These are phyloP conservation scores for Neurospora tetrasperma DNA, from an alignment of 495 filamentous ascomycete genomes.

Conservation along the genomic window DNA sequence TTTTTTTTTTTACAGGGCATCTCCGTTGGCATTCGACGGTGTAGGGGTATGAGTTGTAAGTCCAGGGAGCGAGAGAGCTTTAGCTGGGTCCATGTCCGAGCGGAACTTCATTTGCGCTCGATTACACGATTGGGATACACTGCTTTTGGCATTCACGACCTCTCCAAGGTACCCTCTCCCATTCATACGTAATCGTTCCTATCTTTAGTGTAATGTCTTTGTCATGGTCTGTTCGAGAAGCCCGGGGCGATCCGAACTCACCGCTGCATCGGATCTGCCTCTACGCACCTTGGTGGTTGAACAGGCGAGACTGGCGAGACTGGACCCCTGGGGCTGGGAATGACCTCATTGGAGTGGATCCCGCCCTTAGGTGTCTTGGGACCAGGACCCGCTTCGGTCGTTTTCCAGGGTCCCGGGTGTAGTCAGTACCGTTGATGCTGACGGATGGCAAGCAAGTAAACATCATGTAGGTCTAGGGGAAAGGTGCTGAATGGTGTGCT, in stretches of 20 bases:
- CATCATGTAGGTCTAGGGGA: background rate
- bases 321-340: background rate
- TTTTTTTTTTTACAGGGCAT: background rate
- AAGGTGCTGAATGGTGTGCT: background rate
- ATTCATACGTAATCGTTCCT: background rate
- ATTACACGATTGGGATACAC: background rate
- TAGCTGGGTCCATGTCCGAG: background rate
- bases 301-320: background rate
- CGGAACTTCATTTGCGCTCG: background rate
- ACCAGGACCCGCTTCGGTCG: background rate
- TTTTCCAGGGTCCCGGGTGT: background rate
- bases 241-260: background rate
- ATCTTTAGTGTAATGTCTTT: background rate
- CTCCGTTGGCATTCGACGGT: background rate
- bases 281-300: background rate
- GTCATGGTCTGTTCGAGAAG: background rate
- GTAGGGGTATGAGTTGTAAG: background rate
- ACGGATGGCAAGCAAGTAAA: background rate
- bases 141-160: background rate
- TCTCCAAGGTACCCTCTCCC: background rate
- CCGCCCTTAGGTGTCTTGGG: background rate
- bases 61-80: background rate
- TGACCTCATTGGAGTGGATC: background rate
- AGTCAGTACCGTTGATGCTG: background rate
- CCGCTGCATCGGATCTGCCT: background rate